Base-by-base conservation (phyloP, 2,329 filamentous ascomycete species). In the Endoconidiophora polonica region DNA sequence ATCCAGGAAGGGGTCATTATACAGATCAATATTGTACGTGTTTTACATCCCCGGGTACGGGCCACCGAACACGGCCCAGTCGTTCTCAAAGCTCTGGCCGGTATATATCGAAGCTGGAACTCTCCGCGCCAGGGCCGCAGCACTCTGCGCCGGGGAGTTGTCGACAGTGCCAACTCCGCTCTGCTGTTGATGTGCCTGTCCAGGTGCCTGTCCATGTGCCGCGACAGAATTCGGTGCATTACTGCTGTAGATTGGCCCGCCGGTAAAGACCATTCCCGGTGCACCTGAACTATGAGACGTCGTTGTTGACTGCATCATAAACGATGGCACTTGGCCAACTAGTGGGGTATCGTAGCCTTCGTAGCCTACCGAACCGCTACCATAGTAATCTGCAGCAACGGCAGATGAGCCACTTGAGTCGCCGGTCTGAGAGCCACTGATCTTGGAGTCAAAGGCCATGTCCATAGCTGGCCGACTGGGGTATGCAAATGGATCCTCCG, bases 401-500 rank as follows among this genome's bases (percentile, higher is more conserved):
- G 63, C 24, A 59, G 56, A 23, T 64, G 63, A 33, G 29, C 29
- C 12, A 33, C 56, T 62, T 67, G 7, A 69, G 2, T n/a, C 10
- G 29, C 12, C 9, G 41, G 23, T 5, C 24, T 49, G 29, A 33
- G 29, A 33, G 29, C 29, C 29, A 12, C 29, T 10, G 7, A 33
- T 33, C 29, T 33, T 33, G 33, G 18, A 20, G 20, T 26, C 20
- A 37, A 49, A 49, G 9, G 40, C 69, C 39, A 75, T 67, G 56
- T 76, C 70, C 66, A 81, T 79, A 67, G 82, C 76, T 0, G 82
- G 79, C 56, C 86, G 82, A 58, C 81, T 86, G 0, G 83, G 83
- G 58, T 90, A 91, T 0, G 80, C 81, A 55, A 90, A 82, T 0
- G 84, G 83, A 57, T 90, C 83, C 33, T 76, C 73, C 0, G 82